Evolutionary conservation across 306 rosid genomes (phyloP).

Genomic region (Cicer arietinum): DNA sequence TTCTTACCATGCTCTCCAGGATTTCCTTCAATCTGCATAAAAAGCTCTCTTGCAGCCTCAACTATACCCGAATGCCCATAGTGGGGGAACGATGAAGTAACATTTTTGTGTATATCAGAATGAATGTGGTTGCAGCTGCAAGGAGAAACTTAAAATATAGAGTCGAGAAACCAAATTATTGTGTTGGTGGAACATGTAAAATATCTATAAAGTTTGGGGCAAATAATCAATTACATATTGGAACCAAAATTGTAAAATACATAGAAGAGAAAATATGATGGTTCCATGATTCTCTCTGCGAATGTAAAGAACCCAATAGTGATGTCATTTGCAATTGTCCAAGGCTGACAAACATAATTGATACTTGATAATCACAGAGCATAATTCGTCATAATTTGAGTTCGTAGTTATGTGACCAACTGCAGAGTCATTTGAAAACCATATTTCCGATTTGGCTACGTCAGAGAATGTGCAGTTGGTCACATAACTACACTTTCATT

Average conservation of each 20-base stretch:
- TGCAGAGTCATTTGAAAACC: slow-evolving; percentile 32
- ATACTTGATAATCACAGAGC: slow-evolving; percentile 21
- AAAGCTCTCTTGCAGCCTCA: slow-evolving; percentile 84
- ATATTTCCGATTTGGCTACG: slow-evolving; percentile 17
- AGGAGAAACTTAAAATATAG: slow-evolving; percentile 42
- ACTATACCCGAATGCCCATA: slow-evolving; percentile 87
- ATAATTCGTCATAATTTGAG: slow-evolving; percentile 17
- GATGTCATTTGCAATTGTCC: slow-evolving; percentile 11
- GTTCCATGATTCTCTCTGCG: slow-evolving; percentile 29
- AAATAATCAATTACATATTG: slow-evolving; percentile 1
- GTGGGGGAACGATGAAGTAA: slow-evolving; percentile 78
- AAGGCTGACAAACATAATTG: slow-evolving; percentile 30
- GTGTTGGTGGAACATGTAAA: slow-evolving; percentile 6
- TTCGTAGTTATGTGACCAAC: slow-evolving; percentile 35
- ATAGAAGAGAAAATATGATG: slow-evolving; percentile 13
- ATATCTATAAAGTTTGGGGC: slow-evolving; percentile 22
- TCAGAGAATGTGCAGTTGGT: slow-evolving; percentile 18
- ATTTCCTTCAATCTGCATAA: slow-evolving; percentile 78
- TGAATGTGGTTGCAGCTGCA: slow-evolving; percentile 62
- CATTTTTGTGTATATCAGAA: slow-evolving; percentile 50
- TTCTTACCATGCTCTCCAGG: slow-evolving; percentile 58
- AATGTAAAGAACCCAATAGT: slow-evolving; percentile 22
- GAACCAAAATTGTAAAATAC: slow-evolving; percentile 18
- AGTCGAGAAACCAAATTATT: slow-evolving; percentile 32
- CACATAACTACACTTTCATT: neutral